Conservation (phyloP, 108 stramenopile species). For the Skeletonema potamos region DNA sequence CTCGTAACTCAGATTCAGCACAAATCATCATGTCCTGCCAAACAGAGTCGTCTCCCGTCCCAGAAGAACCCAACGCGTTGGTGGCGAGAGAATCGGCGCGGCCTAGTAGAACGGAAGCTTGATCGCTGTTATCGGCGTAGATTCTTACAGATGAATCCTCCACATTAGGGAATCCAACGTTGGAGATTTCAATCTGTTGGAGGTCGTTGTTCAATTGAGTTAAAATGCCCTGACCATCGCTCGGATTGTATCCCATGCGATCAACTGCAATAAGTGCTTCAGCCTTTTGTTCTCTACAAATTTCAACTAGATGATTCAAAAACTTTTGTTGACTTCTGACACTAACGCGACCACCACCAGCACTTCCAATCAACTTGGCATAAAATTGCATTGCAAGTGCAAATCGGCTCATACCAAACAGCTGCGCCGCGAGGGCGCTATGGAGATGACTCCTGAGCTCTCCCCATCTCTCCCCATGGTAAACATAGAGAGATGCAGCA, state of each 20-base stretch:
- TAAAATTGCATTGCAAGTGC: conserved; percentile 72
- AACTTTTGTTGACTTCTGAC: conserved; percentile 85
- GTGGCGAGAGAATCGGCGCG: conserved; percentile 36
- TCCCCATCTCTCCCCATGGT: conserved; percentile 72
- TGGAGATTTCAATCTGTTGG: conserved; percentile 72
- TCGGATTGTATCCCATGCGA: conserved; percentile 58
- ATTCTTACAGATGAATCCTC: conserved; percentile 63
- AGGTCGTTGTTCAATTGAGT: conserved; percentile 36
- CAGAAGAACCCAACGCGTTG: conserved; percentile 6
- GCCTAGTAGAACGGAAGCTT: conserved; percentile 11
- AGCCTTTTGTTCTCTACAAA: conserved; percentile 67
- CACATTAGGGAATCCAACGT: conserved; percentile 68
- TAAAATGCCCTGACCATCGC: conserved; percentile 15
- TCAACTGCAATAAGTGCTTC: conserved; percentile 74
- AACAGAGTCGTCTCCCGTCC: conserved; percentile 31
- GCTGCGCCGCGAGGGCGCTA: conserved; percentile 81
- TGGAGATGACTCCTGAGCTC: conserved; percentile 80
- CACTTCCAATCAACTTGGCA: conserved; percentile 60
- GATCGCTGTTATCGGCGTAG: conserved; percentile 40
- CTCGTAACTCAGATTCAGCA: conserved; percentile 64
- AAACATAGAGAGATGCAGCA: conserved; percentile 73
- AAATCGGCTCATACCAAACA: conserved; percentile 77
- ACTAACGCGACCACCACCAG: conserved; percentile 70
- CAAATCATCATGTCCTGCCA: conserved; percentile 73
- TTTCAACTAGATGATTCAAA: conserved; percentile 68